Conservation (phyloP, 1,284 basidiomycete species). For the Tetrapyrgos nigripes region DNA sequence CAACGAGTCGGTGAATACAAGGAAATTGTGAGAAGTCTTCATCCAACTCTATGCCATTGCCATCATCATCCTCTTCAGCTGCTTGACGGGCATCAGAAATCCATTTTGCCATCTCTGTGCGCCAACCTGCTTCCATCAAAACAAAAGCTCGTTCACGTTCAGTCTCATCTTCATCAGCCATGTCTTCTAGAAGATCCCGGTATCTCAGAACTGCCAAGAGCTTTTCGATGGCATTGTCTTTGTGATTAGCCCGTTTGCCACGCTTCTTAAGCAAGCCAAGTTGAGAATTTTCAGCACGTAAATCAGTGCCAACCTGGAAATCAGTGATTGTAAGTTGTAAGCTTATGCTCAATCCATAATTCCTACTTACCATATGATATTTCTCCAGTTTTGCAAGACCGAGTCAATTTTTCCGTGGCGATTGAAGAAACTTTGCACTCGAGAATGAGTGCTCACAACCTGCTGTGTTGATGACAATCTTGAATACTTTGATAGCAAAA, state of each 20-base stretch:
- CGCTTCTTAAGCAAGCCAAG: background rate
- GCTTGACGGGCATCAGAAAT: constrained; percentile 5
- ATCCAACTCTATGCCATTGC: no score
- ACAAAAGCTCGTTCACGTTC: constrained; percentile 6
- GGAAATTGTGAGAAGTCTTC: no score
- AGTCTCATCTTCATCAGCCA: constrained; percentile 7
- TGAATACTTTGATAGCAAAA: constrained; percentile 4
- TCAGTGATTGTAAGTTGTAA: background rate
- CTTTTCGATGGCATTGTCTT: background rate
- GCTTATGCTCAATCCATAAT: background rate
- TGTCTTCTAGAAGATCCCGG: constrained; percentile 7
- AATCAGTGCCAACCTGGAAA: constrained; percentile 7
- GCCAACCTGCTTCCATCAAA: background rate
- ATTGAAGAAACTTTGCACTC: background rate
- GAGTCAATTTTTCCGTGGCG: background rate
- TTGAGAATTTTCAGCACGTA: background rate
- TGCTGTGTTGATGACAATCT: constrained; percentile 9
- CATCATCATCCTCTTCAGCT: background rate
- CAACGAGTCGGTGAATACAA: background rate
- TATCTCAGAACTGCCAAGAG: constrained; percentile 6
- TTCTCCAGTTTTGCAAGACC: constrained; percentile 11
- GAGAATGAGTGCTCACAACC: constrained; percentile 6
- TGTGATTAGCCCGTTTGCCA: background rate
- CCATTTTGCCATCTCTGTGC: no score
- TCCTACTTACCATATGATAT: background rate